A percentile compares a stretch with the other conserved stretches of the same genome.
phyloP scores from a whole-genome alignment of 257 asterid genomes.

The Jaltomata sinuosa region DNA sequence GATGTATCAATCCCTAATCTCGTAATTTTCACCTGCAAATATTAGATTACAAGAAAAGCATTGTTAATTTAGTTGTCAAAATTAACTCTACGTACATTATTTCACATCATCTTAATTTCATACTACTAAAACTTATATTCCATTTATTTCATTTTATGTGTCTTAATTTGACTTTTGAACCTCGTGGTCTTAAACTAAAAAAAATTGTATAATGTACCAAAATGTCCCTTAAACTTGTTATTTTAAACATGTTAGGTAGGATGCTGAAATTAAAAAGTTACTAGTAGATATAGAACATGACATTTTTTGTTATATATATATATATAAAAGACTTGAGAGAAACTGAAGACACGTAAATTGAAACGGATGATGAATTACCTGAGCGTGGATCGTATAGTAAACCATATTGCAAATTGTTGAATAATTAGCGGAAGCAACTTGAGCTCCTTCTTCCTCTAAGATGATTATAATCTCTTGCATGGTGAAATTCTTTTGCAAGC shows the following conservation, averaged over 20 bases:
- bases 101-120: neutral
- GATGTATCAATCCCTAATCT: slow-evolving; percentile 20
- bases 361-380: slow-evolving; percentile 5
- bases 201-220: neutral
- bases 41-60: neutral
- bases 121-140: neutral
- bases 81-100: neutral
- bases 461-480: slow-evolving; percentile 17
- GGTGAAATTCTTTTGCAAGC: slow-evolving; percentile 7
- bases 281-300: too few relatives aligned
- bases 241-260: neutral
- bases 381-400: slow-evolving; percentile 27
- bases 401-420: slow-evolving; percentile 4
- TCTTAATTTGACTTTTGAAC: too few relatives aligned
- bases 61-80: neutral
- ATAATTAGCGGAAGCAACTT: slow-evolving; percentile 13
- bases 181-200: neutral
- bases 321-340: too few relatives aligned
- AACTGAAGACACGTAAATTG: neutral
- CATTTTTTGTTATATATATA: too few relatives aligned
- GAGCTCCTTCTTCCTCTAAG: slow-evolving; percentile 33
- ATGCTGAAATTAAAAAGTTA: too few relatives aligned
- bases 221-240: neutral
- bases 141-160: neutral
- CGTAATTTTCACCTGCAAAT: slow-evolving; percentile 11